phyloP scores from a whole-genome alignment of 164 flowering plant species.

The Magnolia changhungtana region DNA sequence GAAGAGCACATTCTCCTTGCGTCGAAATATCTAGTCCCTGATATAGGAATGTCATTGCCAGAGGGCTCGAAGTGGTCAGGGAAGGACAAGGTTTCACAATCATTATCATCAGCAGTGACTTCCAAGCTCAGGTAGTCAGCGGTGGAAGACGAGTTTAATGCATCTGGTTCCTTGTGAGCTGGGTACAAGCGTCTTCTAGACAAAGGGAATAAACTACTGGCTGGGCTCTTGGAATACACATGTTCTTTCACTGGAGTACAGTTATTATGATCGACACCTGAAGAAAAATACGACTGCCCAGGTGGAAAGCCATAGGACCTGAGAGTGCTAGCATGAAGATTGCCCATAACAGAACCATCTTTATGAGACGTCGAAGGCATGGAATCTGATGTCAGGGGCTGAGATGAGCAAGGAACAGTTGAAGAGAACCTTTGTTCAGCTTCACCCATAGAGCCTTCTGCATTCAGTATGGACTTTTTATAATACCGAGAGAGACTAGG shows the following conservation, averaged over 20 bases:
- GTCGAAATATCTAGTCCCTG: slow-evolving; percentile 2
- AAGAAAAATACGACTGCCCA: neutral
- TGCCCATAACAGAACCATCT: slow-evolving; percentile 12
- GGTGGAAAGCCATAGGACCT: slow-evolving; percentile 9
- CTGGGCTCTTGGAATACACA: neutral
- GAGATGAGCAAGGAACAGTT: neutral
- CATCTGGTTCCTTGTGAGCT: neutral
- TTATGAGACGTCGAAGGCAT: slow-evolving; percentile 9
- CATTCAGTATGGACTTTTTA: slow-evolving; percentile 6
- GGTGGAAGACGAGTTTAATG: neutral
- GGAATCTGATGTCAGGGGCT: slow-evolving; percentile 4
- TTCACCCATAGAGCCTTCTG: slow-evolving; percentile 6
- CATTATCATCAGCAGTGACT: slow-evolving; percentile 2
- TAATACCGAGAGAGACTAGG: slow-evolving; percentile 6
- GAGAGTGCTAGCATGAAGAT: slow-evolving; percentile 10
- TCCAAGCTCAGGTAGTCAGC: slow-evolving; percentile 7
- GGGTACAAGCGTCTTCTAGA: slow-evolving; percentile 2
- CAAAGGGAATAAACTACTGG: neutral
- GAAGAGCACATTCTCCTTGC: neutral
- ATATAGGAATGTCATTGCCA: neutral
- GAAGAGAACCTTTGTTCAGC: slow-evolving; percentile 12
- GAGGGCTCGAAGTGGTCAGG: slow-evolving; percentile 1
- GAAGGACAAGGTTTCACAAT: neutral
- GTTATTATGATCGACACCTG: too few relatives aligned
- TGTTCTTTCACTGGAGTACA: neutral